phyloP scores from a whole-genome alignment of 208 protist species.

The Leishmania gerbilli region DNA sequence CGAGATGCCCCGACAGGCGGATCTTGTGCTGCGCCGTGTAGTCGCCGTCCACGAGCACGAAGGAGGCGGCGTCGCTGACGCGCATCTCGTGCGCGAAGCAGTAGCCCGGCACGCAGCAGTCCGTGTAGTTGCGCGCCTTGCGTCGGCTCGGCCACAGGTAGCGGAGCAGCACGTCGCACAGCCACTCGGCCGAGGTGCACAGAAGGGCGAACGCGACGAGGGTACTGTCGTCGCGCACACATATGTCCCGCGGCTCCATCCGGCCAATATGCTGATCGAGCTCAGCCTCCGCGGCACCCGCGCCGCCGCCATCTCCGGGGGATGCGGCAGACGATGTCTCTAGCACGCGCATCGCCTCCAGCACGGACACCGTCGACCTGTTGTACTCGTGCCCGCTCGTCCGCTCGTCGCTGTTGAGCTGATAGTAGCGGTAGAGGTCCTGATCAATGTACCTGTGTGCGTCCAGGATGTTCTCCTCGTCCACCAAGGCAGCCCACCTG shows the following conservation, averaged over 20 bases:
- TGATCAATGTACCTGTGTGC: slow-evolving; percentile 58
- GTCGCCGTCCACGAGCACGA: slow-evolving; percentile 17
- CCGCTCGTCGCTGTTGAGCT: slow-evolving; percentile 64
- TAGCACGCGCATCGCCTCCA: slow-evolving; percentile 40
- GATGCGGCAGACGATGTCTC: slow-evolving; percentile 15
- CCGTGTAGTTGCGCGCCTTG: slow-evolving; percentile 30
- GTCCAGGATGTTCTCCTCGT: slow-evolving; percentile 46
- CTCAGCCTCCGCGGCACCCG: neutral
- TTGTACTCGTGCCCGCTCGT: slow-evolving; percentile 83
- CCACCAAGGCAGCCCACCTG: slow-evolving; percentile 58
- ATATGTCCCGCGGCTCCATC: slow-evolving; percentile 52
- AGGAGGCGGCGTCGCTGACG: slow-evolving; percentile 22
- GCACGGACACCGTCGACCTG: slow-evolving; percentile 17
- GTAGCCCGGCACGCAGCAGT: slow-evolving; percentile 64
- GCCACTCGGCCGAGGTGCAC: slow-evolving; percentile 84
- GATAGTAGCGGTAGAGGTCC: slow-evolving; percentile 79
- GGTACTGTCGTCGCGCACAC: slow-evolving; percentile 62
- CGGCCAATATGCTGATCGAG: slow-evolving; percentile 53
- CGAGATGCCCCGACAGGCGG: slow-evolving; percentile 58
- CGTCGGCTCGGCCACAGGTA: slow-evolving; percentile 40
- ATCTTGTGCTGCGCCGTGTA: slow-evolving; percentile 25
- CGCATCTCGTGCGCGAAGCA: slow-evolving; percentile 41
- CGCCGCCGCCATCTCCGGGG: neutral
- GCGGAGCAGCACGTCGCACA: slow-evolving; percentile 52
- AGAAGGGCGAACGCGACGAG: slow-evolving; percentile 71